Conservation (phyloP, 129 eudicot species). For the Artemisia tridentata region DNA sequence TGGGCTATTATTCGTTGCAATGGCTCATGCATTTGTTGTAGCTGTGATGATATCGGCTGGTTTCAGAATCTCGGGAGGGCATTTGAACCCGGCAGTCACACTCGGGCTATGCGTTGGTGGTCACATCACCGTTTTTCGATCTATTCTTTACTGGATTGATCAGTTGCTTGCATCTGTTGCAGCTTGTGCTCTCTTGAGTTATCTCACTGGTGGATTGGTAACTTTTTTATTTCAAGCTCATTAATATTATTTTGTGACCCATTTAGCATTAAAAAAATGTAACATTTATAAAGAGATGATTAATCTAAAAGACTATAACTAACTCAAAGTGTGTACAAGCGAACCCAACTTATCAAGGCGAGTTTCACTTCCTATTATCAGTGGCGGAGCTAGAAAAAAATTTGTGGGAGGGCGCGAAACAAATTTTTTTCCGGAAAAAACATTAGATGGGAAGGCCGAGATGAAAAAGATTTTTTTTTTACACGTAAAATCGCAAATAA, state of each 20-base stretch:
- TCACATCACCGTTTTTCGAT: slow-evolving; percentile 65
- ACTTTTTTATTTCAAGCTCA: not conserved
- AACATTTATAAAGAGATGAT: too few species aligned
- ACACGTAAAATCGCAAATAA: too few species aligned
- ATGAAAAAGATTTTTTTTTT: too few species aligned
- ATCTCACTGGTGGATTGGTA: slow-evolving; percentile 86
- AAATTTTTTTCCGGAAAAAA: too few species aligned
- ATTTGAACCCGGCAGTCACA: slow-evolving; percentile 87
- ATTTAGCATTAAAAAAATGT: too few species aligned
- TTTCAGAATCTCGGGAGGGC: slow-evolving; percentile 79
- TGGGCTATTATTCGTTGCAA: slow-evolving; percentile 71
- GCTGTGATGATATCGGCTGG: slow-evolving; percentile 85
- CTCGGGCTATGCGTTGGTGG: slow-evolving; percentile 79
- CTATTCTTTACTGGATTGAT: slow-evolving; percentile 78
- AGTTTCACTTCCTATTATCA: too few species aligned
- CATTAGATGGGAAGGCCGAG: too few species aligned
- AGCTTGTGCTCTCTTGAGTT: slow-evolving; percentile 74
- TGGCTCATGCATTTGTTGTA: slow-evolving; percentile 74
- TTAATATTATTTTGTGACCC: not conserved
- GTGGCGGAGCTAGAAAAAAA: too few species aligned
- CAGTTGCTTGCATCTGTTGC: slow-evolving; percentile 80
- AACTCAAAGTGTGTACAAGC: too few species aligned
- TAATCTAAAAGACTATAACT: too few species aligned
- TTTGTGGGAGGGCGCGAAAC: too few species aligned
- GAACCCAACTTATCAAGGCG: too few species aligned